Conservation (phyloP, 208 protist genomes). For the Trypanosoma melophagium region DNA sequence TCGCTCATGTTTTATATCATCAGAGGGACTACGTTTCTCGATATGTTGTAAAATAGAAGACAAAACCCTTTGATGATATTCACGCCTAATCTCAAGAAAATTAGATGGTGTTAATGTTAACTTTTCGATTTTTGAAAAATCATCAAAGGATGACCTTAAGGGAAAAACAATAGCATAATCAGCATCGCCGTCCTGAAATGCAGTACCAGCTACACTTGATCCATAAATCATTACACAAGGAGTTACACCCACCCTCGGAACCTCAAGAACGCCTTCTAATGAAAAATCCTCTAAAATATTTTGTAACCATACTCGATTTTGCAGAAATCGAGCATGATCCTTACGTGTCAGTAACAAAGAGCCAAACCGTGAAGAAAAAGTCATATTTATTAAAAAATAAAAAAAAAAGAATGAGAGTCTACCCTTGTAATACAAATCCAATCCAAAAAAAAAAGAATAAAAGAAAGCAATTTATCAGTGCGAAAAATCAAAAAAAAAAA, state of each 20-base stretch:
- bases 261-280: conserved; percentile 9
- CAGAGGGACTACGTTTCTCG: conserved; percentile 8
- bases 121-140: conserved; percentile 8
- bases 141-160: neutral
- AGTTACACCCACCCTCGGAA: neutral
- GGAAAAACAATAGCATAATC: conserved; percentile 73
- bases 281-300: conserved; percentile 32
- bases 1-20: conserved; percentile 45
- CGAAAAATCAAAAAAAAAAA: conserved; percentile 2
- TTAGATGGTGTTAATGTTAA: conserved; percentile 12
- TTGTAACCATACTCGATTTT: conserved; percentile 30
- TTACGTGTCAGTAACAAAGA: conserved; percentile 22
- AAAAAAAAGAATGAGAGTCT: neutral
- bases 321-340: conserved; percentile 28
- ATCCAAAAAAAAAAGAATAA: neutral
- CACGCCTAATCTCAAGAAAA: conserved; percentile 33
- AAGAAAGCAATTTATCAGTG: neutral
- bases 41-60: conserved; percentile 54
- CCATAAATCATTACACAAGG: conserved; percentile 72
- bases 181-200: conserved; percentile 67
- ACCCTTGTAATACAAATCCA: too few species aligned
- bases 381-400: neutral
- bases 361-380: conserved; percentile 8
- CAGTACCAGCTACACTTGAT: conserved; percentile 68
- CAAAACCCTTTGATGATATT: conserved; percentile 47